Percentiles rank a stretch among this genome's conserved stretches.
phyloP scores from a whole-genome alignment of 1,284 basidiomycete genomes.

The Earliella scabrosa region DNA sequence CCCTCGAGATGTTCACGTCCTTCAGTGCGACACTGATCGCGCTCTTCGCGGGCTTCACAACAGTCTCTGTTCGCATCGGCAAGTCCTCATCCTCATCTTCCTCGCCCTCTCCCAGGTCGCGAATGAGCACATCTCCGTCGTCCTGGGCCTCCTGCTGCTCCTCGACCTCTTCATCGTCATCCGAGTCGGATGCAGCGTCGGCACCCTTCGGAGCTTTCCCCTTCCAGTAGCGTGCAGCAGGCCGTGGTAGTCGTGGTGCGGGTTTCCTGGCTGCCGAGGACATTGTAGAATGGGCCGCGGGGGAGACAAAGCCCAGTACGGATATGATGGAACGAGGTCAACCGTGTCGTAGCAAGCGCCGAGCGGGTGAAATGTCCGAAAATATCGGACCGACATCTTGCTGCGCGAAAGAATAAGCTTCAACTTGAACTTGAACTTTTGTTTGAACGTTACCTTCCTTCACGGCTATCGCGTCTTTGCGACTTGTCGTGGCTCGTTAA shows the following conservation, averaged over 20 bases:
- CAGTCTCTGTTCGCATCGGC: neutral
- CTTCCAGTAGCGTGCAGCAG: conserved; percentile 82
- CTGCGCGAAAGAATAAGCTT: too few species aligned
- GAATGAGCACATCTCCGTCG: neutral
- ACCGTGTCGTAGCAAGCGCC: too few species aligned
- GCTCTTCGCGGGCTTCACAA: conserved; percentile 36
- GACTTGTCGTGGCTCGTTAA: too few species aligned
- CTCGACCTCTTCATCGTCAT: conserved; percentile 68
- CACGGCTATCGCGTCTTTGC: too few species aligned
- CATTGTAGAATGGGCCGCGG: too few species aligned
- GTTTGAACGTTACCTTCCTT: too few species aligned
- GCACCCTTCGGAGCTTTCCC: conserved; percentile 83
- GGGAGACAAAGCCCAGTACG: too few species aligned
- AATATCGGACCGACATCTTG: too few species aligned
- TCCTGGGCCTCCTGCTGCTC: conserved; percentile 42
- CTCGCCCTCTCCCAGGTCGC: neutral
- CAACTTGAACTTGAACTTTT: too few species aligned
- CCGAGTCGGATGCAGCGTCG: conserved; percentile 59
- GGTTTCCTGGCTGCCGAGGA: conserved; percentile 52
- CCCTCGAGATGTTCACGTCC: conserved; percentile 77
- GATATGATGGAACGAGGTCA: too few species aligned
- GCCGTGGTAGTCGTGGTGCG: conserved; percentile 70
- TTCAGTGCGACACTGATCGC: conserved; percentile 73
- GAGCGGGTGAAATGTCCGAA: too few species aligned
- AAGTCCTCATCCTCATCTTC: neutral